A percentile compares a stretch with the other conserved stretches of the same genome.
Conservation (phyloP, 2,329 filamentous ascomycete genomes). For the Gnomoniopsis sp. region DNA sequence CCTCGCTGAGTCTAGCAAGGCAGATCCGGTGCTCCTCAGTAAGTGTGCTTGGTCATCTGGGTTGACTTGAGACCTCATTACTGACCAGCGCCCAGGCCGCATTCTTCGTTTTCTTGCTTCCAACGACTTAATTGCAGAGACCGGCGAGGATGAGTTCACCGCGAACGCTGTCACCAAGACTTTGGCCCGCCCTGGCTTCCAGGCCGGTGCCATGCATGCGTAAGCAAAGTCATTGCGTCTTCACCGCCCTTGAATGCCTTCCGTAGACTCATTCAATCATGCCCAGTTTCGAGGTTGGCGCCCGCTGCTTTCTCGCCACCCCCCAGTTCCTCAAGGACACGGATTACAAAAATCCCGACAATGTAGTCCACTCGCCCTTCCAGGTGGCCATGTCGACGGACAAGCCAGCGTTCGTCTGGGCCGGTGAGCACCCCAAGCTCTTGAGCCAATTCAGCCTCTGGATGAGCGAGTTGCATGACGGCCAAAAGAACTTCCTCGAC, state of each 20-base stretch:
- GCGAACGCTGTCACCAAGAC: neutral
- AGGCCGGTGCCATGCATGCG: neutral
- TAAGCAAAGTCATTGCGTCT: neutral
- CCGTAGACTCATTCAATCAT: neutral
- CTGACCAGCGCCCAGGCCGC: neutral
- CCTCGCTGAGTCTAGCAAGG: neutral
- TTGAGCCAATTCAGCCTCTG: conserved; percentile 21
- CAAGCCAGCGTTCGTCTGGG: conserved; percentile 13
- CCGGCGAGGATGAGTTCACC: neutral
- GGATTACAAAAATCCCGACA: conserved; percentile 18
- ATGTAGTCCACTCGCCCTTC: conserved; percentile 20
- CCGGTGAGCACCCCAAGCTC: conserved; percentile 10
- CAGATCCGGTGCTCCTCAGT: neutral
- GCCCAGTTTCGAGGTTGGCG: conserved; percentile 1
- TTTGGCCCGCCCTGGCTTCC: neutral
- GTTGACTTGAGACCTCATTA: neutral
- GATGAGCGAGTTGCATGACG: conserved; percentile 21
- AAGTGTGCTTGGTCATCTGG: neutral
- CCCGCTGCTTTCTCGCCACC: neutral
- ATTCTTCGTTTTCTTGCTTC: conserved; percentile 3
- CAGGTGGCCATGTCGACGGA: conserved; percentile 19
- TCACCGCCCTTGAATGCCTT: neutral
- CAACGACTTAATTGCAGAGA: neutral
- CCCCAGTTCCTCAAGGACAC: conserved; percentile 18
- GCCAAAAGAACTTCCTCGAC: conserved; percentile 20